phyloP scores from a whole-genome alignment of 164 flowering plant species.

The Umbilicus rupestris region DNA sequence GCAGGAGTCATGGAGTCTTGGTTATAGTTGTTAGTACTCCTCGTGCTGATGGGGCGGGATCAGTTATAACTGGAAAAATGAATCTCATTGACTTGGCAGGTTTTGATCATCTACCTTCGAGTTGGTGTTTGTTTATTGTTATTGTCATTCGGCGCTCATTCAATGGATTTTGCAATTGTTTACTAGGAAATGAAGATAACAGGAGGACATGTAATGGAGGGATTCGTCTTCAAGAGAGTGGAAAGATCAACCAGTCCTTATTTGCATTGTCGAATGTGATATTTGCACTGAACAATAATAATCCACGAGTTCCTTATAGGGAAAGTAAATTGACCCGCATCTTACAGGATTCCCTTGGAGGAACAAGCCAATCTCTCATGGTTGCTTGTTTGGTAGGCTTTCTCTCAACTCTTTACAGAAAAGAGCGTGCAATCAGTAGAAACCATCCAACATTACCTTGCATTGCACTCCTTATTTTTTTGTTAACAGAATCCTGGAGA shows the following conservation, averaged over 20 bases:
- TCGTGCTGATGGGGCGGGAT: constrained; percentile 26
- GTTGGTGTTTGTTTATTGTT: not conserved
- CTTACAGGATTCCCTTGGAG: constrained; percentile 93
- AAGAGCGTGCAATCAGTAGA: not conserved
- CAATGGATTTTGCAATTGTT: not conserved
- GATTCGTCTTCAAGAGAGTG: constrained; percentile 82
- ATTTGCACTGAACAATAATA: constrained; percentile 75
- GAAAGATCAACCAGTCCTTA: constrained; percentile 84
- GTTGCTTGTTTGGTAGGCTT: constrained; percentile 78
- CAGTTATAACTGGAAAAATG: constrained; percentile 52
- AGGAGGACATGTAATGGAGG: constrained; percentile 80
- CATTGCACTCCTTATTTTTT: not conserved
- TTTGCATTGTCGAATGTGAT: constrained; percentile 91
- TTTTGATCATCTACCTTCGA: constrained; percentile 11
- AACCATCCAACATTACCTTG: not conserved
- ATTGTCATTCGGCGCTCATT: not conserved
- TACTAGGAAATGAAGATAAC: constrained; percentile 87
- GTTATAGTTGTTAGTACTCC: constrained; percentile 51
- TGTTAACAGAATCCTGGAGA: constrained; percentile 69
- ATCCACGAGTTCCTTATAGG: constrained; percentile 66
- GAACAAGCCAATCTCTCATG: constrained; percentile 72
- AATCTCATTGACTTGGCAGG: constrained; percentile 97
- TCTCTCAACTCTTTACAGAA: not conserved
- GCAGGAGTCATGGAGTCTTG: constrained; percentile 92
- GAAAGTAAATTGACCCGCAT: constrained; percentile 94